phyloP scores from a whole-genome alignment of 129 eudicot species.

The Dittrichia graveolens region DNA sequence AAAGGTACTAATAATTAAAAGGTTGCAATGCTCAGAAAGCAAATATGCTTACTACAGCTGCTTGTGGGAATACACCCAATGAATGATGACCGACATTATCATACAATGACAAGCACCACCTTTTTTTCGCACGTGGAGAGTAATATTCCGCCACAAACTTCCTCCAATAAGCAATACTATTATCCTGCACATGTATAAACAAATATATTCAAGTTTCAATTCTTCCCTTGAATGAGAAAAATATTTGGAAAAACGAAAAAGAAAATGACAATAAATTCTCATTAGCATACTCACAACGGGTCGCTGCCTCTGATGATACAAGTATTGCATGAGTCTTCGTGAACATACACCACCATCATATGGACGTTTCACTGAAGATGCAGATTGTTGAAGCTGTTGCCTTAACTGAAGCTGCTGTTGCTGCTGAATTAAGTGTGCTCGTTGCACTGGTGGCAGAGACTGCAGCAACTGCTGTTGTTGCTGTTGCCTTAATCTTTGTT shows the following conservation, averaged over 20 bases:
- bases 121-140: conserved; percentile 83
- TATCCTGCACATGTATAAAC: conserved; percentile 8
- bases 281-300: conserved; percentile 59
- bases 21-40: background rate
- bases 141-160: conserved; percentile 79
- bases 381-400: conserved; percentile 27
- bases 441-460: conserved; percentile 29
- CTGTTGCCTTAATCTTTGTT: conserved; percentile 58
- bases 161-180: conserved; percentile 71
- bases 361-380: conserved; percentile 16
- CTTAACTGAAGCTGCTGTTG: conserved; percentile 35
- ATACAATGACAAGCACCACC: conserved; percentile 79
- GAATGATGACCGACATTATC: conserved; percentile 76
- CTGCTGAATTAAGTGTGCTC: conserved; percentile 29
- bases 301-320: conserved; percentile 71
- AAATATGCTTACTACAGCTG: conserved; percentile 48
- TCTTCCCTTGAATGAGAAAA: too few species aligned
- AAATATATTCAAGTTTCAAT: background rate
- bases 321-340: conserved; percentile 72
- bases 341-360: conserved; percentile 55
- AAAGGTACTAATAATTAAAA: background rate
- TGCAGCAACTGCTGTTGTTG: conserved; percentile 26
- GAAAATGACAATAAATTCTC: background rate
- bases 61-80: conserved; percentile 72
- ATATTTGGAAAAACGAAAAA: background rate